These are phyloP conservation scores for Globisporangium polare DNA, from an alignment of 352 stramenopile genomes.

Conservation along the genomic window DNA sequence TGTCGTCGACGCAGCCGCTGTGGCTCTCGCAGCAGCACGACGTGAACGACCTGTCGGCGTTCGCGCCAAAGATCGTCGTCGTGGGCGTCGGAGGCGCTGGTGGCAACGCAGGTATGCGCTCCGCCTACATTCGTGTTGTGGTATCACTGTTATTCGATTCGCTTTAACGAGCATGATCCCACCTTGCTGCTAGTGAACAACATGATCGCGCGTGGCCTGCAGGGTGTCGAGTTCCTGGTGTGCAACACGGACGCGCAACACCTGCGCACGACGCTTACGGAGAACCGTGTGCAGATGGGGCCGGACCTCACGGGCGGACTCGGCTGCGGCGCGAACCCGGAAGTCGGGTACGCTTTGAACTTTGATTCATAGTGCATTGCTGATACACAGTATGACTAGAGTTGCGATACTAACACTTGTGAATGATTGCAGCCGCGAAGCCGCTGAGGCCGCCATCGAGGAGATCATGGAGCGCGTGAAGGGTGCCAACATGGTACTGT, in stretches of 20 bases:
- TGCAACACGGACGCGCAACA: constrained; percentile 92
- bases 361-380: no score
- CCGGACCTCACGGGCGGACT: constrained; percentile 82
- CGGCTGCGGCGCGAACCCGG: constrained; percentile 77
- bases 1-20: constrained; percentile 63
- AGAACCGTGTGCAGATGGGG: constrained; percentile 89
- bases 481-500: constrained; percentile 76
- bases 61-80: constrained; percentile 85
- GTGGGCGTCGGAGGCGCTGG: constrained; percentile 85
- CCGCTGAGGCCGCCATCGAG: constrained; percentile 70
- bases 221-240: constrained; percentile 86
- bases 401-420: neutral
- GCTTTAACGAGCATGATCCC: neutral
- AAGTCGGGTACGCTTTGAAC: constrained; percentile 47
- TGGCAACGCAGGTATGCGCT: constrained; percentile 68
- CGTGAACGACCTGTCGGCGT: constrained; percentile 60
- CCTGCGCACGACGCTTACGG: constrained; percentile 84
- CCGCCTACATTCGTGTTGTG: neutral
- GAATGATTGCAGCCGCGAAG: constrained; percentile 43
- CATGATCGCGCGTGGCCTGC: constrained; percentile 81
- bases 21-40: constrained; percentile 70
- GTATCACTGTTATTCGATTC: neutral
- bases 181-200: constrained; percentile 66
- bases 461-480: constrained; percentile 85
- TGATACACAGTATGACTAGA: neutral